Evolutionary conservation across 1,284 basidiomycete species (phyloP).

Genomic region (Puccinia horiana): DNA sequence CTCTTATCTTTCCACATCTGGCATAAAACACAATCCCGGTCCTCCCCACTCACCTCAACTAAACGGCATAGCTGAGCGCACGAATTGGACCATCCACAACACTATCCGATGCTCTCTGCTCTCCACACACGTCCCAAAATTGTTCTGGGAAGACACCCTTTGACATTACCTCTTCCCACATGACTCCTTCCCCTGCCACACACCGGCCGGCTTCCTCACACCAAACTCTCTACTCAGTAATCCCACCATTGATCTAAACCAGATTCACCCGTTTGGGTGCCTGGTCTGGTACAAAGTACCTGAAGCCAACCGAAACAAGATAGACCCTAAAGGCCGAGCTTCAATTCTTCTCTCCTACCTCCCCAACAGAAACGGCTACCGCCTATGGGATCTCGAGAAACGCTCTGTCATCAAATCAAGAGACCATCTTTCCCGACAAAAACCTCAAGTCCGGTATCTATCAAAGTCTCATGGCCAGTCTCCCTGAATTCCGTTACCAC

Average conservation of each 20-base stretch:
- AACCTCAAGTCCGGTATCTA: background rate
- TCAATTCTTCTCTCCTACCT: background rate
- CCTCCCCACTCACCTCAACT: conserved; percentile 16
- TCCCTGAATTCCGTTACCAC: background rate
- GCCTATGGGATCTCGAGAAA: background rate
- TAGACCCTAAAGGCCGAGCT: background rate
- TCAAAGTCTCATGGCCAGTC: background rate
- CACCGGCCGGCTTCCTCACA: background rate
- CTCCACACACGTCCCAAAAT: background rate
- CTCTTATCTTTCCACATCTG: background rate
- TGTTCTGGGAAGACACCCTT: conserved; percentile 14
- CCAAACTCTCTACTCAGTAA: background rate
- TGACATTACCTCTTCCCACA: background rate
- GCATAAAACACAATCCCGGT: conserved; percentile 8
- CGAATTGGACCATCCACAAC: background rate
- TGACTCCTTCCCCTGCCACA: background rate
- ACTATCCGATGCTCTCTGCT: background rate
- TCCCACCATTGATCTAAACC: background rate
- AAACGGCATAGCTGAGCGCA: conserved; percentile 14
- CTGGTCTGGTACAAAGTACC: conserved; percentile 1
- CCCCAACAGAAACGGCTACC: background rate
- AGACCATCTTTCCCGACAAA: background rate
- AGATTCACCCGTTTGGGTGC: conserved; percentile 11
- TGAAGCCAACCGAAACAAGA: background rate
- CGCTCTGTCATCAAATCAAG: background rate